Base-by-base conservation (phyloP, 208 protist genomes). In the Crithidia expoeki region DNA sequence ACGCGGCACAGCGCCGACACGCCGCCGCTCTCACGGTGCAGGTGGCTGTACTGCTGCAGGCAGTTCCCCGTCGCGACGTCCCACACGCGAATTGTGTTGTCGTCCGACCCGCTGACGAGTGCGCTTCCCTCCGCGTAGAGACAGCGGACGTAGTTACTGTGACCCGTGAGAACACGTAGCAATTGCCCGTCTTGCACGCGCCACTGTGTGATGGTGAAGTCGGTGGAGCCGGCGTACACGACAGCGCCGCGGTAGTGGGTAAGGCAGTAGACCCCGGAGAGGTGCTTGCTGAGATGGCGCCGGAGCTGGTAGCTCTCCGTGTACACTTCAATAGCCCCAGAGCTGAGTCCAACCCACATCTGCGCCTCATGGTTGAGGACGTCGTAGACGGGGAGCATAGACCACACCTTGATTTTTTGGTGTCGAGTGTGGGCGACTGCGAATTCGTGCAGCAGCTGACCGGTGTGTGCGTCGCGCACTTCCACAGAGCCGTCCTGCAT, bases 171-270 rank as follows among this genome's bases (percentile, higher is more conserved):
- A 40, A 92, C 75, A 4, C 92, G 87, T 67, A 94, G 71, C 44
- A 94, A 63, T 36, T 72, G 84, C 19, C 83, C 85, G 55, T 86
- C 80, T 21, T 46, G 49, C 27, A 82, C 76, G 16, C 81, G 62
- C 92, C 92, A 96, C 72, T 95, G 85, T 0, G 84, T 85, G 65
- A 94, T 94, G 47, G 84, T 80, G 72, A 94, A 95, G 67, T 96
- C 92, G 53, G 72, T 88, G 32, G 79, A 85, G 57, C 87, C 92
- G 42, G 87, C 89, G 72, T 90, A 96, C 16, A 91, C 88, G 27
- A 79, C 69, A 2, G 59, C 76, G 23, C 80, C 78, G 63, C 74
- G 74, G 52, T 80, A 70, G 27, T 81, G 66, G 10, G 86, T 78
- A 30, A 96, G 77, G 61, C 82, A 90, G 78, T 96, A 94, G 21